Conservation (phyloP, 495 filamentous ascomycete species). For the Penicillium simplicissimum region DNA sequence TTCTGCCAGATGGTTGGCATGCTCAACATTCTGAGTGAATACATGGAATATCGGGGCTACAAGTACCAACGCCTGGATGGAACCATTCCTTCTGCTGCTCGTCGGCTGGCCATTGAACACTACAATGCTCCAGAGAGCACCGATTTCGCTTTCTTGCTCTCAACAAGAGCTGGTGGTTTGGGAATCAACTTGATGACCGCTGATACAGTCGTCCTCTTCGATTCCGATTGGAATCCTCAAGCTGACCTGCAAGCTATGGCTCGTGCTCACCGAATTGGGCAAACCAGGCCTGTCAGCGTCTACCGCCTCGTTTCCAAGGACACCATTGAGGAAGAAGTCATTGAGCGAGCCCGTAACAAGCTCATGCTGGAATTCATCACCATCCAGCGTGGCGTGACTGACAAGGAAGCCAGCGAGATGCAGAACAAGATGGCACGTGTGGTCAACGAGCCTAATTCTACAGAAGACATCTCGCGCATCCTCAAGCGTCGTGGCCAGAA, state of each 20-base stretch:
- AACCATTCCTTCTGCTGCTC: slow-evolving; percentile 81
- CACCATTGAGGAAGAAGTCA: slow-evolving; percentile 95
- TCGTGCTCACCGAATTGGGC: slow-evolving; percentile 93
- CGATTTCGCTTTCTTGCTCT: slow-evolving; percentile 95
- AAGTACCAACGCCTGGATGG: slow-evolving; percentile 93
- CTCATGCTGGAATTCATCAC: slow-evolving; percentile 98
- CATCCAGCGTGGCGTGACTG: slow-evolving; percentile 93
- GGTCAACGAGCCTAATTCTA: slow-evolving; percentile 73
- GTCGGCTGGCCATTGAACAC: slow-evolving; percentile 92
- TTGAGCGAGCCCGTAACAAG: slow-evolving; percentile 95
- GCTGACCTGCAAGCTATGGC: slow-evolving; percentile 99
- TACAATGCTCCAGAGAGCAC: slow-evolving; percentile 93
- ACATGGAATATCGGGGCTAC: slow-evolving; percentile 84
- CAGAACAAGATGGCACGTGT: slow-evolving; percentile 67
- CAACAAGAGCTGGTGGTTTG: slow-evolving; percentile 91
- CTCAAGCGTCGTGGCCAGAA: slow-evolving; percentile 91
- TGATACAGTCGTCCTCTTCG: slow-evolving; percentile 96
- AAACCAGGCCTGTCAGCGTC: slow-evolving; percentile 92
- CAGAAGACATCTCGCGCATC: slow-evolving; percentile 89
- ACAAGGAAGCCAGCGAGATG: slow-evolving; percentile 72
- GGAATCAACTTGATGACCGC: slow-evolving; percentile 99
- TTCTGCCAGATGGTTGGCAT: slow-evolving; percentile 99
- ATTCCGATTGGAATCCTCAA: slow-evolving; percentile 99
- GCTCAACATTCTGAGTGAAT: slow-evolving; percentile 93
- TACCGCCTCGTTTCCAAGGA: slow-evolving; percentile 96